These are phyloP conservation scores for Halenospora varia DNA, from an alignment of 495 filamentous ascomycete genomes.

Conservation along the genomic window DNA sequence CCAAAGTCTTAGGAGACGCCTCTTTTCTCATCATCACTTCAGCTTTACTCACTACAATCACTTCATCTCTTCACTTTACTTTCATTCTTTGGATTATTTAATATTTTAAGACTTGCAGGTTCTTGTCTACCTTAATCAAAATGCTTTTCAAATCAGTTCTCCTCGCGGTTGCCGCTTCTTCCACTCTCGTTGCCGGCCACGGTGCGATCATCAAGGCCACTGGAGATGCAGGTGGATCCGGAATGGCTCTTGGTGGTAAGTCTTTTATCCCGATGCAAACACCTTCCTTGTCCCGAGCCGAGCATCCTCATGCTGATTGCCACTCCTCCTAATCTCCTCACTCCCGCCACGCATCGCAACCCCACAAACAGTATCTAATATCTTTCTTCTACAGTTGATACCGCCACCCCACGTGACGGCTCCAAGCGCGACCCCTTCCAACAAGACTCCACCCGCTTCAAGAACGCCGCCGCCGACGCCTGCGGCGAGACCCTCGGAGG, in stretches of 20 bases:
- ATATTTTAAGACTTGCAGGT: neutral
- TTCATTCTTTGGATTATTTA: neutral
- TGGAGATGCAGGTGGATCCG: constrained; percentile 9
- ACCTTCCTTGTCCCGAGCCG: too few species aligned
- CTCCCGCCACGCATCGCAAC: too few species aligned
- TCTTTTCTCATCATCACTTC: neutral
- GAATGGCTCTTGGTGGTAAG: constrained; percentile 11
- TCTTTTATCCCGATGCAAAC: too few species aligned
- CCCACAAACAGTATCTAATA: too few species aligned
- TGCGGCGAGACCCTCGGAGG: constrained; percentile 13
- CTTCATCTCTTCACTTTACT: neutral
- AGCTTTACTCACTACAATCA: neutral
- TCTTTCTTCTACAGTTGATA: constrained; percentile 9
- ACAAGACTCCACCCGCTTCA: constrained; percentile 19
- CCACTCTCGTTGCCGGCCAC: constrained; percentile 16
- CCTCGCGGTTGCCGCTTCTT: neutral
- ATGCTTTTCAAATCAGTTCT: neutral
- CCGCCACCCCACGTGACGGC: constrained; percentile 14
- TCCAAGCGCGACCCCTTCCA: constrained; percentile 12
- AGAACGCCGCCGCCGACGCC: constrained; percentile 8
- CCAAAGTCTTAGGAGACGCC: too few species aligned
- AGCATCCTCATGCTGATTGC: too few species aligned
- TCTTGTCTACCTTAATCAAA: neutral
- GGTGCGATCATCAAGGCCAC: constrained; percentile 18
- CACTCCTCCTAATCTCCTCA: too few species aligned